These are phyloP conservation scores for Grigorovia humatica DNA, from an alignment of 805 yeast genomes.

Conservation along the genomic window DNA sequence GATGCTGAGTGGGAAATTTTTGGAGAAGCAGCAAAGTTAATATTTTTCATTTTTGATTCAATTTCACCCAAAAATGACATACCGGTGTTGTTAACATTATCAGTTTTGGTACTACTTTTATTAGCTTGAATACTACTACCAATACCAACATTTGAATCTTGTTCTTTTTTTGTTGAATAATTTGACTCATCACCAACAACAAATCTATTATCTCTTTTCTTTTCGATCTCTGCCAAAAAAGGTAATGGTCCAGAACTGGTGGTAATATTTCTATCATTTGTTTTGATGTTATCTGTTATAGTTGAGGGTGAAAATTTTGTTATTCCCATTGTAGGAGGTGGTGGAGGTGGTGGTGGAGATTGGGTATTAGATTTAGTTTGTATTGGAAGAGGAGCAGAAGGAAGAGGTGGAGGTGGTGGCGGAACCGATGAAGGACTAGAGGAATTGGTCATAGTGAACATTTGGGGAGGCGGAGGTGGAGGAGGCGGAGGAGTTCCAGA, in stretches of 20 bases:
- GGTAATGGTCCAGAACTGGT: constrained; percentile 34
- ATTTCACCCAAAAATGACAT: constrained; percentile 26
- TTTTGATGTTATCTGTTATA: constrained; percentile 10
- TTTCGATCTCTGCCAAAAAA: constrained; percentile 41
- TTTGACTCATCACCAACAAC: constrained; percentile 32
- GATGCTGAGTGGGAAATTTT: constrained; percentile 8
- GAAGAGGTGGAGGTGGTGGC: constrained; percentile 6
- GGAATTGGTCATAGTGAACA: constrained; percentile 26
- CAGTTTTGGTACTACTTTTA: neutral
- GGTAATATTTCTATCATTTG: constrained; percentile 12
- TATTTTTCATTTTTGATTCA: constrained; percentile 17
- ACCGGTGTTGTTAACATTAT: constrained; percentile 14
- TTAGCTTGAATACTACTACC: constrained; percentile 8
- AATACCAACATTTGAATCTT: constrained; percentile 2
- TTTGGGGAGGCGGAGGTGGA: constrained; percentile 13
- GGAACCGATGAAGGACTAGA: constrained; percentile 10
- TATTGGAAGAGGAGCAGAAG: neutral
- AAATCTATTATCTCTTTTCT: constrained; percentile 36
- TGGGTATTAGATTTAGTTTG: neutral
- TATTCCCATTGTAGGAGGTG: constrained; percentile 25
- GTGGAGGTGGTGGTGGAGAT: constrained; percentile 10
- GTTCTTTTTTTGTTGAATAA: constrained; percentile 20
- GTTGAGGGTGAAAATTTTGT: constrained; percentile 5
- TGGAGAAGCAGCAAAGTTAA: constrained; percentile 12
- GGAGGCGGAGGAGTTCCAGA: constrained; percentile 9